Conservation (phyloP, 108 stramenopile genomes). For the Schizochytrium sp. region DNA sequence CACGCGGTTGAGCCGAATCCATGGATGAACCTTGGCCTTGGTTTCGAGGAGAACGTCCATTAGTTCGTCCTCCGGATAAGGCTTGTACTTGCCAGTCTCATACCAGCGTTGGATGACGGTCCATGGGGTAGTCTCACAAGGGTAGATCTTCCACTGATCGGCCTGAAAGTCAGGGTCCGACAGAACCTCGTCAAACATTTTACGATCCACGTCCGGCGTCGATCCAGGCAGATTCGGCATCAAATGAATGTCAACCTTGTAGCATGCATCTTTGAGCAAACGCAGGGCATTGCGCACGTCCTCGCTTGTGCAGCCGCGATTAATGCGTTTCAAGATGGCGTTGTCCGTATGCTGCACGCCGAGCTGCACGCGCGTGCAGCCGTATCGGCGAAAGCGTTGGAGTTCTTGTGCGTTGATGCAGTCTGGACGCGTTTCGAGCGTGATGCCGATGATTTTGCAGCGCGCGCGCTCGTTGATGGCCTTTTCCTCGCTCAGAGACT, state of each 20-base stretch:
- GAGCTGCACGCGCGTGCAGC: conserved; percentile 95
- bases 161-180: conserved; percentile 82
- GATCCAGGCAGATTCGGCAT: conserved; percentile 95
- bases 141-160: conserved; percentile 90
- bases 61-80: conserved; percentile 86
- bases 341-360: conserved; percentile 92
- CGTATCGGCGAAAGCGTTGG: conserved; percentile 60
- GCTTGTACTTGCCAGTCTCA: conserved; percentile 77
- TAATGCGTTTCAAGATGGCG: conserved; percentile 79
- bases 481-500: conserved; percentile 27
- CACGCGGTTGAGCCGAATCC: conserved; percentile 88
- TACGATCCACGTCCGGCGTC: conserved; percentile 77
- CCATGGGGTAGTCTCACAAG: conserved; percentile 84
- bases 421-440: conserved; percentile 92
- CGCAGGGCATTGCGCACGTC: conserved; percentile 82
- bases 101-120: conserved; percentile 90
- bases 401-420: conserved; percentile 85
- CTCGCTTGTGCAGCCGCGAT: conserved; percentile 84
- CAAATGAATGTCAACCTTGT: conserved; percentile 94
- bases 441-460: conserved; percentile 72
- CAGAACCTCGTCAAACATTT: conserved; percentile 75
- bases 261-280: conserved; percentile 87
- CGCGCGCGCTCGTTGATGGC: conserved; percentile 26
- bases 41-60: conserved; percentile 80
- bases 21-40: conserved; percentile 81